These are phyloP conservation scores for Aspergillus sergii DNA, from an alignment of 2,329 filamentous ascomycete genomes.

Conservation along the genomic window DNA sequence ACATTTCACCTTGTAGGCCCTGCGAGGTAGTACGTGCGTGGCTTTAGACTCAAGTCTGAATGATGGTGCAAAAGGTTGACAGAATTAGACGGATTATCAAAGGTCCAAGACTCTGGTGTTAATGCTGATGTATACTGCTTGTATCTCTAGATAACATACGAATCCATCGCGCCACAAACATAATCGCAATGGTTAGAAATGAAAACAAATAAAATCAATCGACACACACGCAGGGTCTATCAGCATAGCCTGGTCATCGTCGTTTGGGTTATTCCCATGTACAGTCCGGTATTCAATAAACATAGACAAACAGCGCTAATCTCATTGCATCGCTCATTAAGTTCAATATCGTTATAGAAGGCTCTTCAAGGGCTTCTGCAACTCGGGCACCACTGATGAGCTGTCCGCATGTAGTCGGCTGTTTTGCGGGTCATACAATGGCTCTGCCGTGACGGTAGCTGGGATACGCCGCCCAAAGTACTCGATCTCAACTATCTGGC, in stretches of 20 bases:
- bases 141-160: neutral
- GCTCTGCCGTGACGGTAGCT: conserved; percentile 58
- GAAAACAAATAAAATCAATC: neutral
- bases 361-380: conserved; percentile 15
- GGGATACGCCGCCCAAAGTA: conserved; percentile 60
- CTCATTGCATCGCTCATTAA: neutral
- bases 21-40: no score
- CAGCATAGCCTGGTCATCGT: neutral
- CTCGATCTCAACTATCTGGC: conserved; percentile 59
- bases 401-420: conserved; percentile 34
- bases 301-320: neutral
- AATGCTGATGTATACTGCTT: no score
- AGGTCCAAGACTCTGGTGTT: no score
- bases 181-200: neutral
- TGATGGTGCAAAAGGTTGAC: no score
- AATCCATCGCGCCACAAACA: neutral
- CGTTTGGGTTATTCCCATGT: neutral
- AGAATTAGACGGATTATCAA: no score
- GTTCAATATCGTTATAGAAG: conserved; percentile 11
- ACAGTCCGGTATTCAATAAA: neutral
- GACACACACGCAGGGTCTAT: neutral
- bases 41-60: no score
- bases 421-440: conserved; percentile 50
- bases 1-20: no score
- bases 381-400: conserved; percentile 8